A percentile compares a stretch with the other conserved stretches of the same genome.
phyloP scores from a whole-genome alignment of 2,329 filamentous ascomycete species.

The Leptographium procerum region DNA sequence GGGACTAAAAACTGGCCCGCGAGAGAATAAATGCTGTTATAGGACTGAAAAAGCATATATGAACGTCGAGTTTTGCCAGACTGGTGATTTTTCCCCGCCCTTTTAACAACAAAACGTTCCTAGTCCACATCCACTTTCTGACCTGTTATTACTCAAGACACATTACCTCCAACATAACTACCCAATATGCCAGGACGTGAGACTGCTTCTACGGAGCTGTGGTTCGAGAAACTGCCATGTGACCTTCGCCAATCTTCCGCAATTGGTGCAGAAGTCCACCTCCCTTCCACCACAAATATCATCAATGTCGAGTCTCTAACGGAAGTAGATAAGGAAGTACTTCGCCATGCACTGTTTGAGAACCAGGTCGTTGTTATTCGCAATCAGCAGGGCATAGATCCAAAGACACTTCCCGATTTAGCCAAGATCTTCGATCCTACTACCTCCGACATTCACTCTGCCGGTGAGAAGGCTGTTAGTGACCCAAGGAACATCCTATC shows the following conservation, averaged over 20 bases:
- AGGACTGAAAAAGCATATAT: neutral
- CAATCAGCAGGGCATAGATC: slow-evolving; percentile 9
- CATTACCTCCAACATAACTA: too few species aligned
- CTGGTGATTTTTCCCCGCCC: neutral
- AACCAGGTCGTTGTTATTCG: slow-evolving; percentile 11
- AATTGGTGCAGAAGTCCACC: slow-evolving; percentile 10
- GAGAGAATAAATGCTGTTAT: neutral
- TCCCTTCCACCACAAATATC: neutral
- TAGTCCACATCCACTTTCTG: neutral
- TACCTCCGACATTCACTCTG: slow-evolving; percentile 10
- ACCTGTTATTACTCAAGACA: neutral
- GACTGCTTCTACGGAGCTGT: neutral
- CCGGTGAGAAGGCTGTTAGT: slow-evolving; percentile 10
- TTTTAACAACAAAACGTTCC: neutral
- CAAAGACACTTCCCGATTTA: slow-evolving; percentile 4
- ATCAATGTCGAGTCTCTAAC: slow-evolving; percentile 5
- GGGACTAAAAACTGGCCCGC: neutral
- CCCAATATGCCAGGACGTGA: slow-evolving; percentile 6
- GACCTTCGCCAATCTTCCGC: slow-evolving; percentile 7
- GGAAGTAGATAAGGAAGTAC: slow-evolving; percentile 2
- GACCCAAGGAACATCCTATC: slow-evolving; percentile 11
- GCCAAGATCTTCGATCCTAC: slow-evolving; percentile 9
- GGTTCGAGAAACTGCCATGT: slow-evolving; percentile 7
- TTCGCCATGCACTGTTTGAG: slow-evolving; percentile 9
- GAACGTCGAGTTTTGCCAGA: neutral